Evolutionary conservation across 2,329 filamentous ascomycete species (phyloP), one percentile per base, ranked within the genome.

Genomic region (Colletotrichum tropicicola): DNA sequence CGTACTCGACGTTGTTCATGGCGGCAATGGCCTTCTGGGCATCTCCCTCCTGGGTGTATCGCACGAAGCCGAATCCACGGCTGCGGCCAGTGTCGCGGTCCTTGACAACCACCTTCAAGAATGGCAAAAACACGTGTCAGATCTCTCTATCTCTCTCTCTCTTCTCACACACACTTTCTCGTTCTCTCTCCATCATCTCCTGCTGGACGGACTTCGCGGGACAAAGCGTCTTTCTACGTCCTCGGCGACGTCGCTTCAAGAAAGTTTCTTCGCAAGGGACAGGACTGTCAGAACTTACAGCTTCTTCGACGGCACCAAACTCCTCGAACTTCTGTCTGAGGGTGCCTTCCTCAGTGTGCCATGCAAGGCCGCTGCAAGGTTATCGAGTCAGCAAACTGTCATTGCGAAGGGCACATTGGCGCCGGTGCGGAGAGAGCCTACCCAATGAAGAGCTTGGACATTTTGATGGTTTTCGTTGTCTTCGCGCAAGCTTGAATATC

Each of bases 371-470:
- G 76, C 95, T 97, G 15, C n/a, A n/a, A n/a, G n/a, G 41, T 37
- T 15, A 21, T 19, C 25, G 52, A 23, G 59, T 69, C 45, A 65
- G 61, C 55, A 62, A 65, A 67, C 21, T 35, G 30, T 35, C 30
- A 4, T 49, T 54, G 13, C 56, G 19, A 48, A 25, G 9, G 66
- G 57, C 43, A 44, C 10, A 49, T 57, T 37, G 15, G 30, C 35
- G 17, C 48, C n/a, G 17, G 30, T 41, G 12, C n/a, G 65, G 59
- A 35, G 44, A 56, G 43, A 28, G 76, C 91, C 83, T 86, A 97
- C 94, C 94, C 94, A 79, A 97, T 93, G 79, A 98, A 98, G 73
- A 98, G 88, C 82, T 98, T 98, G 66, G 94, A 91, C 94, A 97
- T 97, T 39, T 37, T 65, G 78, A 74, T 78, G 71, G 71, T 69